phyloP scores from a whole-genome alignment of 83 land plant genomes.

The Thuja plicata region DNA sequence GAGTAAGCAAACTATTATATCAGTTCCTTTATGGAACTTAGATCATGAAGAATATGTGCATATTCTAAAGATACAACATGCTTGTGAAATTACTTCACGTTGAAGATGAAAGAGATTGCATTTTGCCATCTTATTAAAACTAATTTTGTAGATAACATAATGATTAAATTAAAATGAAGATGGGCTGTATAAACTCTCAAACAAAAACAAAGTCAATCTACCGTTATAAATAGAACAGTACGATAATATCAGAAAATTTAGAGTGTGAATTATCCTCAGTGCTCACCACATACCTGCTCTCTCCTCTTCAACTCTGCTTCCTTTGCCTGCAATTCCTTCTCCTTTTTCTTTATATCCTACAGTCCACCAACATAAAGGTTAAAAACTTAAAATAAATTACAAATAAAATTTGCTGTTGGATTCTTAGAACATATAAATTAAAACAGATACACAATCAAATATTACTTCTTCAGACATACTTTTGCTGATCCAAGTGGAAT shows the following conservation, averaged over 20 bases:
- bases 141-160: neutral
- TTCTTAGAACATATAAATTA: neutral
- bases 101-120: neutral
- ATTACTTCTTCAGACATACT: constrained; percentile 15
- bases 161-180: neutral
- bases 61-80: neutral
- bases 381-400: neutral
- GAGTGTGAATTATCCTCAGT: neutral
- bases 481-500: constrained; percentile 55
- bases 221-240: neutral
- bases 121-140: neutral
- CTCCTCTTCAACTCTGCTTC: constrained; percentile 69
- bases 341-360: constrained; percentile 68
- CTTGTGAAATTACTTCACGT: neutral
- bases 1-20: neutral
- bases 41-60: neutral
- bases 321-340: constrained; percentile 70
- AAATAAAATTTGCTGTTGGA: neutral
- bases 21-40: neutral
- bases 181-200: neutral
- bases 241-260: neutral
- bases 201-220: neutral
- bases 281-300: constrained; percentile 54
- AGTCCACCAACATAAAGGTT: constrained; percentile 1
- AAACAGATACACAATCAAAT: neutral